Evolutionary conservation across 179 eudicot species (phyloP), one percentile per base, ranked within the genome.

Genomic region (Corrigiola litoralis): DNA sequence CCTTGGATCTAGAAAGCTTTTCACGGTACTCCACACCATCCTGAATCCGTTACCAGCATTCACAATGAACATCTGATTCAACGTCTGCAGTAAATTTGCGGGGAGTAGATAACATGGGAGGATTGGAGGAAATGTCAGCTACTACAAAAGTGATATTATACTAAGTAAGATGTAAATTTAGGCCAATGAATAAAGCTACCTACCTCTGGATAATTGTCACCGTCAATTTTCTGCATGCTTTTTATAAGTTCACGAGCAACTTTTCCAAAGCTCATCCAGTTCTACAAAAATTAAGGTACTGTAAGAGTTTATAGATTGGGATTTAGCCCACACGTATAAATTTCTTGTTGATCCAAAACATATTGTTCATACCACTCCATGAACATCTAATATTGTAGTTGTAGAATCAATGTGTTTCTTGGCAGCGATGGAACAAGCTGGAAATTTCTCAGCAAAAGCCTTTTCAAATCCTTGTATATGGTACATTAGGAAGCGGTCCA

Each of bases 141-240:
- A 36, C 24, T 23, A 44, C 24, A 24, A 20, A n/a, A 37, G 20
- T 36, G 9, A 3, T 49, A 28, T 45, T 8, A 28, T 38, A 7
- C 16, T 14, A n/a, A 32, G 25, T 33, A 17, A 59, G 10, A 45
- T 47, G 47, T 10, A 29, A 17, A 20, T 16, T 18, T 17, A 27
- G 17, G 44, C 48, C 33, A 31, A 45, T 38, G 49, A 69, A 41
- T 16, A 18, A 34, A 41, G 38, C 50, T 36, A 42, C 37, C 57
- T 63, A 94, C 99, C 95, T 94, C 99, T 37, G 99, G 99, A 71
- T 94, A 90, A 81, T 94, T 90, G 68, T 88, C 96, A 50, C 95
- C 91, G 32, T 94, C 99, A 72, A 94, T 83, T 69, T 87, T 94
- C 71, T 90, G 99, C 80, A 94, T 94, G 66, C 91, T 89, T 88